phyloP scores from a whole-genome alignment of 2,329 filamentous ascomycete species.

The Taxawa tesnikishii region DNA sequence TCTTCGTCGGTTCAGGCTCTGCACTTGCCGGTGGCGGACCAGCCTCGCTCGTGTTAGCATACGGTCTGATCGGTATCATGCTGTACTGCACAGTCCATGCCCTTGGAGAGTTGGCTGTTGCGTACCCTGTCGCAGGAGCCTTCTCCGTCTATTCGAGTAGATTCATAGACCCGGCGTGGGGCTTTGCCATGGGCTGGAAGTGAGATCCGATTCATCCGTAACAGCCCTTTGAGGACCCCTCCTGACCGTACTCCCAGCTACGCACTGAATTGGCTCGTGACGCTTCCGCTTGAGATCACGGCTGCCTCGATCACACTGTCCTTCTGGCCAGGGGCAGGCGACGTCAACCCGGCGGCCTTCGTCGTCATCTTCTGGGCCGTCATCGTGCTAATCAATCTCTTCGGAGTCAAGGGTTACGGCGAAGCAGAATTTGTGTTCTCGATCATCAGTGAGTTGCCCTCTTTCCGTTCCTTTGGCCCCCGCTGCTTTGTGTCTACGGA shows the following conservation, averaged over 20 bases:
- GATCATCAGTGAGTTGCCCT: too few relatives aligned
- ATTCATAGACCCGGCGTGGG: slow-evolving; percentile 22
- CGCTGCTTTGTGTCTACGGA: too few relatives aligned
- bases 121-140: slow-evolving; percentile 22
- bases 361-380: slow-evolving; percentile 18
- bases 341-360: slow-evolving; percentile 16
- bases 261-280: slow-evolving; percentile 21
- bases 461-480: too few relatives aligned
- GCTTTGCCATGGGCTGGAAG: slow-evolving; percentile 23
- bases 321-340: slow-evolving; percentile 21
- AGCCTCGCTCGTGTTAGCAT: slow-evolving; percentile 20
- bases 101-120: slow-evolving; percentile 21
- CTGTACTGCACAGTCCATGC: slow-evolving; percentile 21
- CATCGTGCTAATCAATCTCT: slow-evolving; percentile 20
- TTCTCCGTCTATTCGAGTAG: slow-evolving; percentile 22
- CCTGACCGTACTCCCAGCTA: too few relatives aligned
- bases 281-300: slow-evolving; percentile 20
- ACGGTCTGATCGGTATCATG: slow-evolving; percentile 19
- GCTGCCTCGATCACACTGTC: slow-evolving; percentile 19
- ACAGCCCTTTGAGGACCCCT: not conserved
- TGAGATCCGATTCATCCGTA: slow-evolving; percentile 5
- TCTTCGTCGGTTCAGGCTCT: slow-evolving; percentile 21
- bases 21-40: slow-evolving; percentile 20
- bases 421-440: slow-evolving; percentile 23
- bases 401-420: slow-evolving; percentile 20